phyloP scores from a whole-genome alignment of 331 rosid genomes.

The Telfairia occidentalis region DNA sequence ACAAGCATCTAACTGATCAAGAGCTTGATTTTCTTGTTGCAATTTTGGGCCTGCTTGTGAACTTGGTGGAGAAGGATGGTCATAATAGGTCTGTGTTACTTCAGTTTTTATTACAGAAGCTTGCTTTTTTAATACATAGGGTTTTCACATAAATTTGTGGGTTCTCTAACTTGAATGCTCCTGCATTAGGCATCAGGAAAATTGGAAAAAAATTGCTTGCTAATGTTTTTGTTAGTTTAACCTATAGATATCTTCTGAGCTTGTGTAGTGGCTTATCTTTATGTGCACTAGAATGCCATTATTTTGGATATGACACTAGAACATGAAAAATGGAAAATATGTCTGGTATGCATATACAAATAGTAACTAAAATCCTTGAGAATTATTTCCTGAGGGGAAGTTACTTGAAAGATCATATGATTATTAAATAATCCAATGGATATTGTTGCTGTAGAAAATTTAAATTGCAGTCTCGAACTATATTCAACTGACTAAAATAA shows the following conservation, averaged over 20 bases:
- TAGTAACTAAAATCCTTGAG: neutral
- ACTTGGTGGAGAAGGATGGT: constrained; percentile 84
- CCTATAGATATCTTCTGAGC: neutral
- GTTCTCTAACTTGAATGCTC: neutral
- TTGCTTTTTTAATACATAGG: neutral
- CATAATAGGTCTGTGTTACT: constrained; percentile 55
- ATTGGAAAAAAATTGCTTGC: neutral
- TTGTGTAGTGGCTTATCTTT: neutral
- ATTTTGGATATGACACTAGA: no score
- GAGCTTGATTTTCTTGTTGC: constrained; percentile 97
- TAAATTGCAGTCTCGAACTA: neutral
- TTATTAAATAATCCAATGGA: neutral
- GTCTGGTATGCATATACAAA: neutral
- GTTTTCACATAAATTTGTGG: neutral
- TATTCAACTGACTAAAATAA: neutral
- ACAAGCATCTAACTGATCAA: constrained; percentile 59
- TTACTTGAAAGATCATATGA: neutral
- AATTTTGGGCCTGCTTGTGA: constrained; percentile 89
- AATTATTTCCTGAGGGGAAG: neutral
- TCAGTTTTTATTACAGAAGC: neutral
- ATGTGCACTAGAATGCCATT: neutral
- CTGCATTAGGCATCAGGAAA: neutral
- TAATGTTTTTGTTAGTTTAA: neutral
- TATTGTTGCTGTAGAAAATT: neutral
- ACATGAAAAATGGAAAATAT: neutral